phyloP scores from a whole-genome alignment of 208 protist species.

The Leishmania amazonensis region DNA sequence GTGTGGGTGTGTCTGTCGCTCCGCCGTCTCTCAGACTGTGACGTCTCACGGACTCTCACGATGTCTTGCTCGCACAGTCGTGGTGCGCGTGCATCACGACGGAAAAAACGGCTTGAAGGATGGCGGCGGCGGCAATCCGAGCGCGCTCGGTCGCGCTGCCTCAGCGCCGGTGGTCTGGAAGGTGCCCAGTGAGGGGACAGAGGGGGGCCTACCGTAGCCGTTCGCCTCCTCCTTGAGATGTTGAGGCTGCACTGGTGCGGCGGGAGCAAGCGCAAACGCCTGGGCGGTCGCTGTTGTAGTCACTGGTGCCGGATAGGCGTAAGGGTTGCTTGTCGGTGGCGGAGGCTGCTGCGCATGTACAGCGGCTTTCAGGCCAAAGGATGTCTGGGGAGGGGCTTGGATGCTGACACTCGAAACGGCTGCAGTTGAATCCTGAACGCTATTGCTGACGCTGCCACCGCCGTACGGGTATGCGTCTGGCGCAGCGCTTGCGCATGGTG shows the following conservation, averaged over 20 bases:
- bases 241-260: not conserved
- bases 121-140: slow-evolving; percentile 17
- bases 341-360: not conserved
- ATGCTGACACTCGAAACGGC: not conserved
- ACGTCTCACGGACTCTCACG: not conserved
- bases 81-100: not conserved
- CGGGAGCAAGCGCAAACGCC: not conserved
- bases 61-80: not conserved
- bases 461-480: not conserved
- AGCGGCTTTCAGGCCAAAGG: not conserved
- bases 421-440: not conserved
- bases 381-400: not conserved
- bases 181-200: slow-evolving; percentile 6
- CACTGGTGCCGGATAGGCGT: slow-evolving; percentile 12
- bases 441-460: not conserved
- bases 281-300: not conserved
- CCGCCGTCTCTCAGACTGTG: not conserved
- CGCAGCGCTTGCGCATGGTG: not conserved
- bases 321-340: not conserved
- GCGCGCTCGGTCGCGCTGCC: not conserved
- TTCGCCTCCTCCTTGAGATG: not conserved
- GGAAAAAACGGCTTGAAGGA: slow-evolving; percentile 43
- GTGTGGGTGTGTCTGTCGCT: not conserved
- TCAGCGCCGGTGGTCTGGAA: not conserved
- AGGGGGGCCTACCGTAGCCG: not conserved